Percentiles rank a stretch among this genome's conserved stretches.
Conservation (phyloP, 192 early-diverging fungal genomes). For the Linderina pennispora region DNA sequence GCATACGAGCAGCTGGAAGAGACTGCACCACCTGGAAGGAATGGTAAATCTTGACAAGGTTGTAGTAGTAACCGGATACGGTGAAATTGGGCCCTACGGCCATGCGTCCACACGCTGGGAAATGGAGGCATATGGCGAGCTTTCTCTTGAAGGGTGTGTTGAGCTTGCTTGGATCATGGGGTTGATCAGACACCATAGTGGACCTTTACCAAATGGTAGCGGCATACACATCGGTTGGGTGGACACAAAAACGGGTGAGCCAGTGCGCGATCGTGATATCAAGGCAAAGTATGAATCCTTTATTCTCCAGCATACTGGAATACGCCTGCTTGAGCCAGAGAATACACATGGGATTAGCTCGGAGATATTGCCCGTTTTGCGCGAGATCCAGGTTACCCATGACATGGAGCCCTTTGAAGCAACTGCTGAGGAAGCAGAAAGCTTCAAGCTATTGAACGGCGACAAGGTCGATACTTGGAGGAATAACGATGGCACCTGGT, state of each 20-base stretch:
- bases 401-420: slow-evolving; percentile 77
- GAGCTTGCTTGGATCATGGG: slow-evolving; percentile 95
- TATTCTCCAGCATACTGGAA: slow-evolving; percentile 81
- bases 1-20: slow-evolving; percentile 46
- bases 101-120: slow-evolving; percentile 50
- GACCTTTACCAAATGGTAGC: slow-evolving; percentile 60
- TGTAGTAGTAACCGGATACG: slow-evolving; percentile 80
- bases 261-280: slow-evolving; percentile 75
- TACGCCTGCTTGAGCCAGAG: slow-evolving; percentile 81
- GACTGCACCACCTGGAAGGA: slow-evolving; percentile 48
- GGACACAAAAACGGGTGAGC: slow-evolving; percentile 70
- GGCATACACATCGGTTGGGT: slow-evolving; percentile 79
- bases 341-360: slow-evolving; percentile 79
- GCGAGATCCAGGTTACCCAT: slow-evolving; percentile 75
- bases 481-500: slow-evolving; percentile 50
- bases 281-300: slow-evolving; percentile 83
- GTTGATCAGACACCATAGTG: slow-evolving; percentile 78
- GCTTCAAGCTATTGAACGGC: slow-evolving; percentile 76
- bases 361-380: slow-evolving; percentile 70
- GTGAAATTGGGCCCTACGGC: slow-evolving; percentile 85
- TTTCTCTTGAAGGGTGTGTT: slow-evolving; percentile 13
- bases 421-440: slow-evolving; percentile 77
- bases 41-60: slow-evolving; percentile 82
- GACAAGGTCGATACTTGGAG: slow-evolving; percentile 55
- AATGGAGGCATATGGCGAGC: background rate